A percentile compares a stretch with the other conserved stretches of the same genome.
phyloP scores from a whole-genome alignment of 768 basidiomycete genomes.

The Lyophyllum decastes region DNA sequence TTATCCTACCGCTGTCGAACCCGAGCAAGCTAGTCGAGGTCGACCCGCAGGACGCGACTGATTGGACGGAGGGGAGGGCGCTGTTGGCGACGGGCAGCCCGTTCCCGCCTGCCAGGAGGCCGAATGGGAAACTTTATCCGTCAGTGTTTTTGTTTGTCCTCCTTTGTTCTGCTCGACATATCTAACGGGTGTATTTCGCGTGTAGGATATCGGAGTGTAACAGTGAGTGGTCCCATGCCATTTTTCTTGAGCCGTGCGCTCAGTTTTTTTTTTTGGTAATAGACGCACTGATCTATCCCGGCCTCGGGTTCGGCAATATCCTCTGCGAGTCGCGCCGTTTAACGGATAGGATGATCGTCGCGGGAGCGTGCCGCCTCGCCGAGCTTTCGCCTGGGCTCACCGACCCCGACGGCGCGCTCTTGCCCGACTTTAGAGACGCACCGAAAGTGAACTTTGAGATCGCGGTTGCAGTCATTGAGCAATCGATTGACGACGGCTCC shows the following conservation, averaged over 20 bases:
- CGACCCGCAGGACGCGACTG: constrained; percentile 65
- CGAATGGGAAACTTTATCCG: constrained; percentile 66
- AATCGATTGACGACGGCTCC: constrained; percentile 73
- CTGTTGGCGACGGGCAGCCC: constrained; percentile 85
- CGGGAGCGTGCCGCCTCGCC: constrained; percentile 74
- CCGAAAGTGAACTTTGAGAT: constrained; percentile 77
- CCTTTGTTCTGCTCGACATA: background rate
- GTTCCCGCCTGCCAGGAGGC: constrained; percentile 72
- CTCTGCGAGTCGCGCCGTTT: constrained; percentile 62
- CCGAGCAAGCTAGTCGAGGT: constrained; percentile 79
- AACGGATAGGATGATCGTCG: constrained; percentile 88
- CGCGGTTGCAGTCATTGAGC: constrained; percentile 79
- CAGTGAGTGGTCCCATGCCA: constrained; percentile 34
- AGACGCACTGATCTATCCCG: constrained; percentile 84
- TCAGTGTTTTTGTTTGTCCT: constrained; percentile 30
- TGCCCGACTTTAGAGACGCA: constrained; percentile 78
- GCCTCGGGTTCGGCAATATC: constrained; percentile 81
- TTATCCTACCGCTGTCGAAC: constrained; percentile 85
- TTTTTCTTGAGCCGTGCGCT: no score
- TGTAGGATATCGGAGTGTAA: constrained; percentile 74
- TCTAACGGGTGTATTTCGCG: background rate
- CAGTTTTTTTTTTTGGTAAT: background rate
- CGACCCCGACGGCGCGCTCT: constrained; percentile 68
- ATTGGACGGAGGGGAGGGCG: constrained; percentile 81
- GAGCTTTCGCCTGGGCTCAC: constrained; percentile 72